Conservation (phyloP, 2,329 filamentous ascomycete species). For the Didymella exigua region DNA sequence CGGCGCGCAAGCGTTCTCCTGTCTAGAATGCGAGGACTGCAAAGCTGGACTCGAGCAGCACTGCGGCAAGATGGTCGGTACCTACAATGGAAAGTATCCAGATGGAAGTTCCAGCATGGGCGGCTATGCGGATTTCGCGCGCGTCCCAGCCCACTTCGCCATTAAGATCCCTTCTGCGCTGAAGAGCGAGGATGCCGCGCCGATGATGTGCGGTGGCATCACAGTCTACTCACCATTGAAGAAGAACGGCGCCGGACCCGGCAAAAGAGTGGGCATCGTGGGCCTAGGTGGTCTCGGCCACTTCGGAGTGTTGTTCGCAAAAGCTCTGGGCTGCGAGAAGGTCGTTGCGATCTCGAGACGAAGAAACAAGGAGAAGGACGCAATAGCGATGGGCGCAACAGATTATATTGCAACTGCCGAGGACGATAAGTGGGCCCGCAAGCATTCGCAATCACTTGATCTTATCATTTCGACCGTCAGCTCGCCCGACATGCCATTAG, state of each 20-base stretch:
- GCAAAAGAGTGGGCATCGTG: constrained; percentile 72
- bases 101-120: constrained; percentile 69
- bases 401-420: constrained; percentile 62
- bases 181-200: constrained; percentile 61
- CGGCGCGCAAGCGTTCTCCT: constrained; percentile 57
- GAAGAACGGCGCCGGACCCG: constrained; percentile 70
- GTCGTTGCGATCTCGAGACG: constrained; percentile 69
- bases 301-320: constrained; percentile 73
- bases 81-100: constrained; percentile 64
- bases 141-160: constrained; percentile 64
- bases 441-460: constrained; percentile 62
- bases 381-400: constrained; percentile 66
- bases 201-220: constrained; percentile 78
- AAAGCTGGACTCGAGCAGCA: constrained; percentile 52
- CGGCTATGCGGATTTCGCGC: constrained; percentile 62
- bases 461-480: constrained; percentile 66
- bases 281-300: constrained; percentile 78
- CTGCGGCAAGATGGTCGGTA: constrained; percentile 58
- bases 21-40: constrained; percentile 63
- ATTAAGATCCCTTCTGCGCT: constrained; percentile 61
- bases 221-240: constrained; percentile 74
- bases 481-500: constrained; percentile 65
- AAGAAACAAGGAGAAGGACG: constrained; percentile 64
- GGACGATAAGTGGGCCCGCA: constrained; percentile 63
- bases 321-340: constrained; percentile 71